Percentiles rank a stretch among this genome's conserved stretches.
These are phyloP conservation scores for Zygosaccharomyces pseudobailii DNA, from an alignment of 1,139 yeast species.

Conservation along the genomic window DNA sequence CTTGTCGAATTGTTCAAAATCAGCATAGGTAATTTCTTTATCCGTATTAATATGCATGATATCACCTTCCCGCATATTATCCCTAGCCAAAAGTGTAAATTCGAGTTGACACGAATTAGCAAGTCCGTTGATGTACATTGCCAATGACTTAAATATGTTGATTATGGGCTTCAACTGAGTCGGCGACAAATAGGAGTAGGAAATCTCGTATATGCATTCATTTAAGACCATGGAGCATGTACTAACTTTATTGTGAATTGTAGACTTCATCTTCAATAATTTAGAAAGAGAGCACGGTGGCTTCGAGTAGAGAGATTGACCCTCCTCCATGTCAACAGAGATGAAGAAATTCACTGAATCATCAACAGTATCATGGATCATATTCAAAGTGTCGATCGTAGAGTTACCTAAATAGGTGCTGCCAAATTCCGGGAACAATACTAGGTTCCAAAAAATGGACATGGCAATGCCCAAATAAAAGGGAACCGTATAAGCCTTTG, in stretches of 20 bases:
- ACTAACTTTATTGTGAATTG: constrained; percentile 35
- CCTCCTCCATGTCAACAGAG: constrained; percentile 23
- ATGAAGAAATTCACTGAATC: constrained; percentile 39
- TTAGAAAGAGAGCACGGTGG: constrained; percentile 29
- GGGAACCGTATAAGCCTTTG: constrained; percentile 40
- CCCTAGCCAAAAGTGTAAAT: constrained; percentile 36
- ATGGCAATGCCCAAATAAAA: constrained; percentile 44
- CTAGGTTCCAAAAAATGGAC: constrained; percentile 40
- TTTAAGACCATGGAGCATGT: constrained; percentile 39
- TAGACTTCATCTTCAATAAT: constrained; percentile 31
- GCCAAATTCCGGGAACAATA: constrained; percentile 48
- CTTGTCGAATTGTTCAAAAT: constrained; percentile 33
- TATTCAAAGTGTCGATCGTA: constrained; percentile 38
- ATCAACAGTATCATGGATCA: constrained; percentile 39
- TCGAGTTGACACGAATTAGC: constrained; percentile 47
- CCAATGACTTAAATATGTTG: constrained; percentile 33
- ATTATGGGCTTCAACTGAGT: constrained; percentile 37
- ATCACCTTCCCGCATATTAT: constrained; percentile 15
- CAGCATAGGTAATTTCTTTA: constrained; percentile 38
- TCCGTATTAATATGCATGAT: constrained; percentile 18
- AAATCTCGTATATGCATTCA: constrained; percentile 46
- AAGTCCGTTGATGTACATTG: constrained; percentile 39
- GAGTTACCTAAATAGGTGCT: constrained; percentile 45
- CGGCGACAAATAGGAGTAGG: constrained; percentile 46
- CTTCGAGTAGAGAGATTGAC: constrained; percentile 17